A percentile compares a stretch with the other conserved stretches of the same genome.
Conservation (phyloP, 805 yeast species). For the Lipomyces oligophaga region DNA sequence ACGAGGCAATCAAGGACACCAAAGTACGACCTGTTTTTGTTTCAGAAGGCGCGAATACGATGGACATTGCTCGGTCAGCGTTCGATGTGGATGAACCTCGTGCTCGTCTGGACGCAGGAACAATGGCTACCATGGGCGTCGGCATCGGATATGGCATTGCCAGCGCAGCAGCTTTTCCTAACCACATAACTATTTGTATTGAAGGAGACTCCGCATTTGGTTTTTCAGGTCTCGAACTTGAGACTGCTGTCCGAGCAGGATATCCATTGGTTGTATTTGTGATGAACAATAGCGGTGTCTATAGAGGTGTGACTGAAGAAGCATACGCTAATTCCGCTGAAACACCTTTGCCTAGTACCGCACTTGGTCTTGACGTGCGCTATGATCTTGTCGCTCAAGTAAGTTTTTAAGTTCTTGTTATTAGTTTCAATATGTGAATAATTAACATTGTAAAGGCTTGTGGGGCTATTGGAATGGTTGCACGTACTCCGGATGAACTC, state of each 20-base stretch:
- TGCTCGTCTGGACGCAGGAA: conserved; percentile 64
- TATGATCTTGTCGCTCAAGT: conserved; percentile 53
- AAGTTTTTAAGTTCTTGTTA: background rate
- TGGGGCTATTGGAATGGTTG: conserved; percentile 55
- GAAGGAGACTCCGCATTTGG: conserved; percentile 81
- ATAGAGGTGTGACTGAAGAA: conserved; percentile 53
- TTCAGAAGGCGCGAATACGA: conserved; percentile 73
- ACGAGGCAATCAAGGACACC: conserved; percentile 39
- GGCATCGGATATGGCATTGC: conserved; percentile 70
- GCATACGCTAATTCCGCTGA: conserved; percentile 31
- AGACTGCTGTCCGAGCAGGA: conserved; percentile 55
- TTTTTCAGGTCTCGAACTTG: conserved; percentile 68
- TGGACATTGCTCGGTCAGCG: conserved; percentile 65
- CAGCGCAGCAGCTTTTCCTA: conserved; percentile 32
- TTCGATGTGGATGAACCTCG: conserved; percentile 53
- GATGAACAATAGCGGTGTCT: conserved; percentile 73
- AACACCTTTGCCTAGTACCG: conserved; percentile 52
- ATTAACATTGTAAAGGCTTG: conserved; percentile 38
- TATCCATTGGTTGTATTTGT: conserved; percentile 56
- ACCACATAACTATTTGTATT: conserved; percentile 50
- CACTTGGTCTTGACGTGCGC: conserved; percentile 52
- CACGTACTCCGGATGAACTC: conserved; percentile 44
- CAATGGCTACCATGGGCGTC: conserved; percentile 75
- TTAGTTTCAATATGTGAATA: background rate
- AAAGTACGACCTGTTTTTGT: conserved; percentile 43